phyloP scores from a whole-genome alignment of 2,329 filamentous ascomycete species.

The Pseudogymnoascus sp. region DNA sequence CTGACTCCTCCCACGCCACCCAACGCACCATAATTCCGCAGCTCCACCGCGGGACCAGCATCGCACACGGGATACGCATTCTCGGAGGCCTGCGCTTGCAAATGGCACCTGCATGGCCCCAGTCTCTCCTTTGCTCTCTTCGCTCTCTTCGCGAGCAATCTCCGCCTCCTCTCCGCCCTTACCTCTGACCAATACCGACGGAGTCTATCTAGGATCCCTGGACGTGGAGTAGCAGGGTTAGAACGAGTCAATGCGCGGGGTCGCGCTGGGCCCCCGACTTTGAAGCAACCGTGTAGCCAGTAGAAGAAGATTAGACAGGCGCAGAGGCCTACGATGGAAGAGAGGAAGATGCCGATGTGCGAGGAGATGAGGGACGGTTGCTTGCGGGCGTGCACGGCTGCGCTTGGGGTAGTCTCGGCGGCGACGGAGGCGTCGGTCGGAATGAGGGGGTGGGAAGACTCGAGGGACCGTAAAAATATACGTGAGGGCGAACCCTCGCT shows the following conservation, averaged over 20 bases:
- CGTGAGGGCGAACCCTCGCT: neutral
- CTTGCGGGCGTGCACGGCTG: neutral
- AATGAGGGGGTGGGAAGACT: neutral
- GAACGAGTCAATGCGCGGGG: neutral
- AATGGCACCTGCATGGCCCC: neutral
- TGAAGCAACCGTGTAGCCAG: neutral
- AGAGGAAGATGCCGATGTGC: slow-evolving; percentile 6
- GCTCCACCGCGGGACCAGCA: neutral
- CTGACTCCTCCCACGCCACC: neutral
- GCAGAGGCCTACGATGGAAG: neutral
- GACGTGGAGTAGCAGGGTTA: neutral
- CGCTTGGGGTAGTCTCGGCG: neutral
- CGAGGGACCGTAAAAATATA: neutral
- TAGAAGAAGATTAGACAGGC: neutral
- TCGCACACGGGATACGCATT: neutral
- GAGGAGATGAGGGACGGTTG: neutral
- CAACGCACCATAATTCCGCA: neutral
- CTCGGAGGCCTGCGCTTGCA: neutral
- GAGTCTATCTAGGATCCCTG: neutral
- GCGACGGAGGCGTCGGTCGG: neutral
- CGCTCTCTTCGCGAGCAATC: neutral
- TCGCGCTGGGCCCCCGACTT: neutral
- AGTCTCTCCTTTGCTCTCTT: neutral
- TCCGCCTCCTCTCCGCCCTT: neutral
- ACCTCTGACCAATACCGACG: neutral